Conservation (phyloP, 768 basidiomycete genomes). For the Lyophyllum shimeji region DNA sequence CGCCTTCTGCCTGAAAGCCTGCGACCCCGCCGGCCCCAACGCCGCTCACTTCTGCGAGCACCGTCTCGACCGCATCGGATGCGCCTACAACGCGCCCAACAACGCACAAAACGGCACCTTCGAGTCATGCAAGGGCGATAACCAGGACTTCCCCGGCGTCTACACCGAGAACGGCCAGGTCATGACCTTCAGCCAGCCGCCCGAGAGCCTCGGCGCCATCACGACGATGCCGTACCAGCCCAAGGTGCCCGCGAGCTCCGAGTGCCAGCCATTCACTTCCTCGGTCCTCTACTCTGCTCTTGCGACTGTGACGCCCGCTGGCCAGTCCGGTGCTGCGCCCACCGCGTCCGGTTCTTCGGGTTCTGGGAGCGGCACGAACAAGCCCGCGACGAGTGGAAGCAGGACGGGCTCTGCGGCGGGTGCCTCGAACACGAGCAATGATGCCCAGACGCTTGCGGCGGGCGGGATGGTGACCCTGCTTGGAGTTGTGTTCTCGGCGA, state of each 20-base stretch:
- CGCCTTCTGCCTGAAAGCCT: constrained; percentile 59
- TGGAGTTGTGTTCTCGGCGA: constrained; percentile 20
- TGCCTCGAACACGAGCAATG: constrained; percentile 13
- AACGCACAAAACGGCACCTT: constrained; percentile 50
- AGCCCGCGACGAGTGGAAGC: constrained; percentile 6
- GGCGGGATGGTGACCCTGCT: constrained; percentile 14
- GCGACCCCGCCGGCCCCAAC: constrained; percentile 48
- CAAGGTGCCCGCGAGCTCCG: constrained; percentile 34
- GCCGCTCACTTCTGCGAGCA: constrained; percentile 53
- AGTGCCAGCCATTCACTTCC: constrained; percentile 32
- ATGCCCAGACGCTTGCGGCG: constrained; percentile 10
- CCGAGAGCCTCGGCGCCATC: constrained; percentile 36
- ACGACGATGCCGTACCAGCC: constrained; percentile 37
- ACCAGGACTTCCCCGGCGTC: constrained; percentile 31
- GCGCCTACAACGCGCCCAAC: constrained; percentile 62
- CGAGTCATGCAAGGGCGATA: constrained; percentile 50
- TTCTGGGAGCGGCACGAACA: background rate
- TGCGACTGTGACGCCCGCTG: constrained; percentile 14
- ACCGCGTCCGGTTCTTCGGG: too few species aligned
- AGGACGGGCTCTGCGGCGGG: constrained; percentile 7
- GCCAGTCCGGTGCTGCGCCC: background rate
- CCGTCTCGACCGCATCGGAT: constrained; percentile 71
- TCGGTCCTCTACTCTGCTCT: constrained; percentile 29
- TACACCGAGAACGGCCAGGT: constrained; percentile 37
- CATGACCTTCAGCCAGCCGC: constrained; percentile 40